phyloP scores from a whole-genome alignment of 805 yeast species.

The Hyphopichia homilentoma region DNA sequence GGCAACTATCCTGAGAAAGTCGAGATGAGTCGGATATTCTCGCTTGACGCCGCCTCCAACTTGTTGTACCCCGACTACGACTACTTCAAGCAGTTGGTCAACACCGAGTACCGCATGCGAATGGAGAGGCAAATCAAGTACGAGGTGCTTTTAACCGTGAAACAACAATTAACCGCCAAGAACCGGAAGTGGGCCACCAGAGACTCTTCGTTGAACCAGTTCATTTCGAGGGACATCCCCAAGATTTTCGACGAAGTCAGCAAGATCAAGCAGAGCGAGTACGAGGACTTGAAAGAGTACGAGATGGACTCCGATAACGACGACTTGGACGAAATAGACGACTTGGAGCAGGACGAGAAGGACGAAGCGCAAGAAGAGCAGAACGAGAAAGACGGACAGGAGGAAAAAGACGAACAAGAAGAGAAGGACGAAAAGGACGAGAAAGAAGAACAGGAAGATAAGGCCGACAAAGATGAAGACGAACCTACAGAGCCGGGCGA shows the following conservation, averaged over 20 bases:
- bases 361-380: conserved; percentile 20
- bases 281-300: conserved; percentile 21
- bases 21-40: conserved; percentile 20
- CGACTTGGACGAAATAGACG: no score
- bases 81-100: conserved; percentile 25
- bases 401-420: conserved; percentile 12
- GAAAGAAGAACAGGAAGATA: conserved; percentile 6
- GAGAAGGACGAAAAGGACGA: conserved; percentile 10
- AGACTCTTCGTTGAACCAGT: conserved; percentile 26
- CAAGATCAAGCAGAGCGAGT: conserved; percentile 23
- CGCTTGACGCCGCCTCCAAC: conserved; percentile 18
- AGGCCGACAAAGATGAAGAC: conserved; percentile 4
- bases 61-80: conserved; percentile 26
- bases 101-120: conserved; percentile 30
- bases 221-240: conserved; percentile 23
- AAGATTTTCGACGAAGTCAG: conserved; percentile 25
- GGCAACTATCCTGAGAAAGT: conserved; percentile 11
- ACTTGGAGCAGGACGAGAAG: conserved; percentile 7
- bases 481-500: conserved; percentile 5
- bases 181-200: conserved; percentile 34
- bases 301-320: conserved; percentile 17
- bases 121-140: conserved; percentile 29
- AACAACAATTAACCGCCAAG: conserved; percentile 24
- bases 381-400: conserved; percentile 10
- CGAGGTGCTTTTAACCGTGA: conserved; percentile 30